Evolutionary conservation across 306 rosid genomes (phyloP).

Genomic region (Echinosophora koreensis): DNA sequence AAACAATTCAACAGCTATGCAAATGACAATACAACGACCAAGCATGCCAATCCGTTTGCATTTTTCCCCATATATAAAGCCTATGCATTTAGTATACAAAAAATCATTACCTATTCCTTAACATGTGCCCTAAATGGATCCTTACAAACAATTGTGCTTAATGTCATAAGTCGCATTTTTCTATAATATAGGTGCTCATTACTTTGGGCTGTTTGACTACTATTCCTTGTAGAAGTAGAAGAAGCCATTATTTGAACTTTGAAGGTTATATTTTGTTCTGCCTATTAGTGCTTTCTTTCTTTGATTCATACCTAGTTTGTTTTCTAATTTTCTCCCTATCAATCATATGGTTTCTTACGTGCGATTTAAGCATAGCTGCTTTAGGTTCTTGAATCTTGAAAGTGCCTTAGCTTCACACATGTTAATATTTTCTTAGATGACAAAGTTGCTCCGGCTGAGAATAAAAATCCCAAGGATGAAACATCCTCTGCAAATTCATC

Average conservation of each 20-base stretch:
- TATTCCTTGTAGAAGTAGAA: background rate
- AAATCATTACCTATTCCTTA: background rate
- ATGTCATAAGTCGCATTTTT: background rate
- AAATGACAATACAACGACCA: background rate
- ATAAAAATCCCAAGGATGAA: conserved; percentile 61
- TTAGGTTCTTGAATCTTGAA: conserved; percentile 29
- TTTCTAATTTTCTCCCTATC: background rate
- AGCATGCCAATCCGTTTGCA: background rate
- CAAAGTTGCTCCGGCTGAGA: conserved; percentile 64
- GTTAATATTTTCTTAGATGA: conserved; percentile 60
- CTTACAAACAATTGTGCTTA: background rate
- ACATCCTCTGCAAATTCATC: conserved; percentile 61
- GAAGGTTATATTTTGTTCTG: background rate
- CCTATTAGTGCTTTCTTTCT: background rate
- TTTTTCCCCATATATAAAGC: background rate
- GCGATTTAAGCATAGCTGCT: conserved; percentile 6
- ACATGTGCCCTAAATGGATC: background rate
- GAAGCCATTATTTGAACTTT: background rate
- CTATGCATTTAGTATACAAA: background rate
- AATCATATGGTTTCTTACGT: background rate
- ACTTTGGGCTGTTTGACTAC: background rate
- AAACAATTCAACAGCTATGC: background rate
- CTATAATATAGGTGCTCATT: background rate
- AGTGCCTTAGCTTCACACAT: conserved; percentile 32
- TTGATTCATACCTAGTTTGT: conserved; percentile 5